Conservation (phyloP, 176 grass and related monocot species). For the Rhynchospora breviuscula region DNA sequence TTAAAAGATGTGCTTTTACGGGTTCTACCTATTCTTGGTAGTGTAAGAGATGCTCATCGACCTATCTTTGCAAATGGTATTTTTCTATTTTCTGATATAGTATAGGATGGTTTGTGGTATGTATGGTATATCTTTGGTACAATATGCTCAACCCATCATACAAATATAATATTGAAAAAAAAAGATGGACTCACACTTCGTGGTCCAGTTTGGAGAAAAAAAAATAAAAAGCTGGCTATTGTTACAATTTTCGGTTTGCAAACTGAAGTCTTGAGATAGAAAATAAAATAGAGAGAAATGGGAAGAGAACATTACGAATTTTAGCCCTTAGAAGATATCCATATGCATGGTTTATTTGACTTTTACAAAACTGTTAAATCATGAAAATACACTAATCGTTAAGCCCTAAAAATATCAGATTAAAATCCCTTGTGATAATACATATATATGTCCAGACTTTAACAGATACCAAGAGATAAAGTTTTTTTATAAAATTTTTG, state of each 20-base stretch:
- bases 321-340: not conserved
- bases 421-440: not conserved
- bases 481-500: constrained; percentile 10
- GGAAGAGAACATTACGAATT: not conserved
- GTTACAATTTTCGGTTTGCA: not conserved
- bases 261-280: not conserved
- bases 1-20: constrained; percentile 91
- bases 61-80: constrained; percentile 97
- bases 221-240: not conserved
- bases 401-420: too few relatives aligned
- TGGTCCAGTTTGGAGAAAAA: not conserved
- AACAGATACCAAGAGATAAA: not conserved
- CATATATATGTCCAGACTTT: not conserved
- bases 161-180: not conserved
- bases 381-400: not conserved
- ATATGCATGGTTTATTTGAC: not conserved
- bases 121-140: not conserved
- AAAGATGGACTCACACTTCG: not conserved
- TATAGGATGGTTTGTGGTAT: not conserved
- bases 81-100: constrained; percentile 22
- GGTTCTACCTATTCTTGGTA: constrained; percentile 93
- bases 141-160: not conserved
- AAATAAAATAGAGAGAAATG: not conserved
- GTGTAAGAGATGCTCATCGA: constrained; percentile 66
- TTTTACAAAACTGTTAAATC: not conserved